A percentile compares a stretch with the other conserved stretches of the same genome.
Evolutionary conservation across 805 yeast genomes (phyloP).

Genomic region (Metschnikowia picachoensis): DNA sequence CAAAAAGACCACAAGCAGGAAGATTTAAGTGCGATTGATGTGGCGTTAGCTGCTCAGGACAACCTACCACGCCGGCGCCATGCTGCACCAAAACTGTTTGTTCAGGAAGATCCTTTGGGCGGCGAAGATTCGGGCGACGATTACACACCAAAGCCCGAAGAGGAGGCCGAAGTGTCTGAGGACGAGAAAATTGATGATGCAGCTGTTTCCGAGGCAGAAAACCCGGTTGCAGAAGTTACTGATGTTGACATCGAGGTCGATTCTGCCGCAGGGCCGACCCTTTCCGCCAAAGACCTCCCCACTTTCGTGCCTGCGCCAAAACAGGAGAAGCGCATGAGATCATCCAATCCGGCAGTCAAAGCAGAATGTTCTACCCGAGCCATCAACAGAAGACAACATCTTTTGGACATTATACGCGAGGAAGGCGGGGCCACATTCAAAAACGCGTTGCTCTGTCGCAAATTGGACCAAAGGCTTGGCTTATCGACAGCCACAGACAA

Average conservation of each 20-base stretch:
- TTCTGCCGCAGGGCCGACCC: not conserved
- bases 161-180: not conserved
- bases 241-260: not conserved
- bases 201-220: not conserved
- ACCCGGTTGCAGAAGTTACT: not conserved
- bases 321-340: not conserved
- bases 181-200: not conserved
- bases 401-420: slow-evolving; percentile 29
- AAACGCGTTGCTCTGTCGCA: slow-evolving; percentile 30
- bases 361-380: slow-evolving; percentile 26
- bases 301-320: slow-evolving; percentile 6
- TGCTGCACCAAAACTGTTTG: slow-evolving; percentile 10
- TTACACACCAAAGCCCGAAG: slow-evolving; percentile 6
- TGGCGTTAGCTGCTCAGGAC: slow-evolving; percentile 3
- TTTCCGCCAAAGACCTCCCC: slow-evolving; percentile 12
- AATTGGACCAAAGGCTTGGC: slow-evolving; percentile 29
- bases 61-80: slow-evolving; percentile 2
- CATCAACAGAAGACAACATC: slow-evolving; percentile 25
- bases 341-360: not conserved
- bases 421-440: slow-evolving; percentile 39
- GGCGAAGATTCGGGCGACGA: slow-evolving; percentile 7
- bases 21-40: slow-evolving; percentile 3
- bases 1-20: not conserved
- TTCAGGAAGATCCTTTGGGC: not conserved
- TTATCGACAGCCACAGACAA: slow-evolving; percentile 30